These are phyloP conservation scores for Paraglomus brasilianum DNA, from an alignment of 192 early-diverging fungal genomes.

Conservation along the genomic window DNA sequence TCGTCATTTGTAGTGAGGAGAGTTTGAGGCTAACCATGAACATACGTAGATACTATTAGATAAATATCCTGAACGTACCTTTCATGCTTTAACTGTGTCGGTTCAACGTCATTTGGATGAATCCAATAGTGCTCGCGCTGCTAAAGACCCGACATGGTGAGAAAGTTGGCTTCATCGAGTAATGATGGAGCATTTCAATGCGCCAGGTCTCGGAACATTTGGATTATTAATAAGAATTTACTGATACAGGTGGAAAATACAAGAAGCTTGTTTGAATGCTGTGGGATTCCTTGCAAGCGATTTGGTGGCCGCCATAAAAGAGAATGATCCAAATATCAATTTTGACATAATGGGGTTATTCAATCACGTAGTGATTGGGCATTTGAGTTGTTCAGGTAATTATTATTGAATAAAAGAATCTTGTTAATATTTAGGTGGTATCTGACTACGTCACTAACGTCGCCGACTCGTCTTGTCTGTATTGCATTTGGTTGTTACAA, in stretches of 20 bases:
- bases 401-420: neutral
- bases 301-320: constrained; percentile 54
- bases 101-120: constrained; percentile 51
- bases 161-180: constrained; percentile 38
- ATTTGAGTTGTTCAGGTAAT: constrained; percentile 58
- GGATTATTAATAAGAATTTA: neutral
- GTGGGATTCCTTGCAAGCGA: constrained; percentile 66
- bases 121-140: constrained; percentile 51
- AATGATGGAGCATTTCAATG: constrained; percentile 26
- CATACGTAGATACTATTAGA: constrained; percentile 49
- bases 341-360: constrained; percentile 79
- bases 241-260: constrained; percentile 70
- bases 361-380: constrained; percentile 76
- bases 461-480: no score
- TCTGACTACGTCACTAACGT: no score
- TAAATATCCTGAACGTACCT: constrained; percentile 50
- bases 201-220: constrained; percentile 32
- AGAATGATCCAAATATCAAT: constrained; percentile 38
- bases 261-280: constrained; percentile 79
- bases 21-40: neutral
- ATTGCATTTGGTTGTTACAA: constrained; percentile 34
- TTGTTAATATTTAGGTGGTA: no score
- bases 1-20: constrained; percentile 20
- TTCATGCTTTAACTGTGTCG: constrained; percentile 53
- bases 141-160: constrained; percentile 55